Evolutionary conservation across 2,329 filamentous ascomycete genomes (phyloP).

Genomic region (Fusarium sp.): DNA sequence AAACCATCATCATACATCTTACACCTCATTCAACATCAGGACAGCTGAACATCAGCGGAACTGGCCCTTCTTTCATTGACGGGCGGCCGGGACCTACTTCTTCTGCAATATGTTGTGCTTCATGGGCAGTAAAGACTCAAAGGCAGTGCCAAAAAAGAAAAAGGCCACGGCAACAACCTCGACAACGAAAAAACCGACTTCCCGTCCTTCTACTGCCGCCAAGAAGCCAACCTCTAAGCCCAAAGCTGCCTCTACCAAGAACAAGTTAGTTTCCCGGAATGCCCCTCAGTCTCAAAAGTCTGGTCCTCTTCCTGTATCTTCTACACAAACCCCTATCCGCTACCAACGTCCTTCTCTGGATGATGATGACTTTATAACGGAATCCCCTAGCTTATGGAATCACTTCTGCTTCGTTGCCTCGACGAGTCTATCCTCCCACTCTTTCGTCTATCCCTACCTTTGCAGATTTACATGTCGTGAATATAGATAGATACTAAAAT

Average conservation of each 20-base stretch:
- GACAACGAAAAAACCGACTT: neutral
- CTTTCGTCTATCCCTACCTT: slow-evolving; percentile 39
- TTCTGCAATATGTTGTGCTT: slow-evolving; percentile 44
- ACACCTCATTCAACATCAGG: neutral
- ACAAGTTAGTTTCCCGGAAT: slow-evolving; percentile 46
- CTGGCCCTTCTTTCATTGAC: neutral
- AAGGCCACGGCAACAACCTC: slow-evolving; percentile 10
- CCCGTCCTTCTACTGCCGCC: neutral
- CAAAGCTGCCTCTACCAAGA: slow-evolving; percentile 43
- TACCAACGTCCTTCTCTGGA: slow-evolving; percentile 40
- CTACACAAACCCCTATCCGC: slow-evolving; percentile 25
- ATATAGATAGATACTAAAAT: slow-evolving; percentile 1
- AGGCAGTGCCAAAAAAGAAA: slow-evolving; percentile 42
- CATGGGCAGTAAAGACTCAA: slow-evolving; percentile 42
- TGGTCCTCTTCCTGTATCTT: slow-evolving; percentile 20
- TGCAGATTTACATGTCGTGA: slow-evolving; percentile 15
- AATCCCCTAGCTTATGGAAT: slow-evolving; percentile 7
- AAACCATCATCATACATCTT: neutral
- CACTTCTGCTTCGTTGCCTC: neutral
- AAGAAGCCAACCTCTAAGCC: neutral
- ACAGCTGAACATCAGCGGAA: neutral
- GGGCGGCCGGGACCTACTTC: no score
- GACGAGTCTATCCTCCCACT: slow-evolving; percentile 39
- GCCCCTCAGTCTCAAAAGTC: slow-evolving; percentile 25
- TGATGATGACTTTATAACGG: slow-evolving; percentile 34